phyloP scores from a whole-genome alignment of 2,329 filamentous ascomycete genomes.

The Canariomyces notabilis region DNA sequence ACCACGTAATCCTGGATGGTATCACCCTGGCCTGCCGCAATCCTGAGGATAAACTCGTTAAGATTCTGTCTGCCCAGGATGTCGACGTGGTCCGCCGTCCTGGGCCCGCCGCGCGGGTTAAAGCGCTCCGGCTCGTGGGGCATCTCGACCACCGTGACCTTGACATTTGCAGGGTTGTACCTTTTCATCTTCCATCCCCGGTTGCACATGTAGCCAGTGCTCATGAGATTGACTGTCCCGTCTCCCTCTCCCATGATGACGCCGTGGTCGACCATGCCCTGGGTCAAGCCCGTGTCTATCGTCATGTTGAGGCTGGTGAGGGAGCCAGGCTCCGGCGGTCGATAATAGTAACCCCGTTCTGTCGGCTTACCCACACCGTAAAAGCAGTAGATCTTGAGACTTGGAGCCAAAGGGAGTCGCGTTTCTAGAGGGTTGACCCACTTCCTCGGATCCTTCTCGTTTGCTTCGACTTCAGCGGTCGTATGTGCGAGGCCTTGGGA shows the following conservation, averaged over 20 bases:
- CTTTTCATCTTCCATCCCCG: conserved; percentile 90
- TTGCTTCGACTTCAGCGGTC: conserved; percentile 70
- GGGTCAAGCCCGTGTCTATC: conserved; percentile 61
- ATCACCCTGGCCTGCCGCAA: conserved; percentile 80
- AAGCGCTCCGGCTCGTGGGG: conserved; percentile 92
- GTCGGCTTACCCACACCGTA: conserved; percentile 93
- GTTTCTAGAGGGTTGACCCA: conserved; percentile 96
- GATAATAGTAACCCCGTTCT: conserved; percentile 89
- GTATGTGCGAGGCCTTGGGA: conserved; percentile 86
- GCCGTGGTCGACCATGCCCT: conserved; percentile 68
- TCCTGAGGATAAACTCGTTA: conserved; percentile 82
- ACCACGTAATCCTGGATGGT: conserved; percentile 71
- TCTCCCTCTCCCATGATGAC: conserved; percentile 96
- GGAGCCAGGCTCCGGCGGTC: conserved; percentile 57
- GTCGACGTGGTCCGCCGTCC: conserved; percentile 87
- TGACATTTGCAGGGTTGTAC: conserved; percentile 81
- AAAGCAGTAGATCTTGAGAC: conserved; percentile 94
- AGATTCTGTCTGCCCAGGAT: conserved; percentile 84
- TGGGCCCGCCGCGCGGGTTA: conserved; percentile 68
- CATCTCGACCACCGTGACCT: conserved; percentile 90
- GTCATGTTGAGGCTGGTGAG: conserved; percentile 68
- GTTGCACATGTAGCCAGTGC: conserved; percentile 93
- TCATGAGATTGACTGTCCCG: conserved; percentile 90
- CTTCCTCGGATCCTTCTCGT: conserved; percentile 70
- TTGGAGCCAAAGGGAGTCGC: conserved; percentile 78